Base-by-base conservation (phyloP, 2,329 filamentous ascomycete species). In the Cordyceps cateniannulata region DNA sequence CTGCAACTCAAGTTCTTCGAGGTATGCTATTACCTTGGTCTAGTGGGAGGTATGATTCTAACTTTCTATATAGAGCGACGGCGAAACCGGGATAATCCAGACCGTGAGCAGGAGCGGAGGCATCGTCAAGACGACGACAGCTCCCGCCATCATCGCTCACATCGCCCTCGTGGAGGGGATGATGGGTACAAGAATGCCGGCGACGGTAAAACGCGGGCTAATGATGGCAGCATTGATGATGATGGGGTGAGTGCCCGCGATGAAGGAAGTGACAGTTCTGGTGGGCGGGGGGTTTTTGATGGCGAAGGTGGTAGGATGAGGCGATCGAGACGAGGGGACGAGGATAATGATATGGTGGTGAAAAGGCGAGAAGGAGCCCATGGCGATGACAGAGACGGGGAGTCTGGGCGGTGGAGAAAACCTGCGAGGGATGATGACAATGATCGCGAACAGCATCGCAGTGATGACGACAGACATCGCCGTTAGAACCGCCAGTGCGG, bases 1-100 rank as follows among this genome's bases (percentile, higher is more conserved):
- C 87, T 64, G 88, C 88, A 53, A 97, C 93, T 10, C 85, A 87
- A 65, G 85, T 91, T 69, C 84, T 97, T 63, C 84, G 92, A 84
- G 89, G 89, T 91, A 78, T 69, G 82, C 72, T 64, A 25, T 22
- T 42, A 25, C 32, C 9, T 1, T 10, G 49, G 27, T 12, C 22
- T 44, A 24, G 32, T 59, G 61, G 63, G 44, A 48, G 40, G 47
- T 44, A 40, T 59, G 38, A 38, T 12, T 8, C 53, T 47, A 16
- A 40, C 42, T 29, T 49, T 29, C 27, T 32, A 16, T 44, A 14
- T 10, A 62, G 60, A 62, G 40, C 45, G 60, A 58, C 18, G 38
- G 24, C 50, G 42, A 16, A 32, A 53, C 7, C 22, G 27, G 7
- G 42, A 54, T 9, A 22, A 40, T 1, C 24, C 24, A 10, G 52